Evolutionary conservation across 2,329 filamentous ascomycete species (phyloP), one percentile per base, ranked within the genome.

Genomic region (Verticillium longisporum): DNA sequence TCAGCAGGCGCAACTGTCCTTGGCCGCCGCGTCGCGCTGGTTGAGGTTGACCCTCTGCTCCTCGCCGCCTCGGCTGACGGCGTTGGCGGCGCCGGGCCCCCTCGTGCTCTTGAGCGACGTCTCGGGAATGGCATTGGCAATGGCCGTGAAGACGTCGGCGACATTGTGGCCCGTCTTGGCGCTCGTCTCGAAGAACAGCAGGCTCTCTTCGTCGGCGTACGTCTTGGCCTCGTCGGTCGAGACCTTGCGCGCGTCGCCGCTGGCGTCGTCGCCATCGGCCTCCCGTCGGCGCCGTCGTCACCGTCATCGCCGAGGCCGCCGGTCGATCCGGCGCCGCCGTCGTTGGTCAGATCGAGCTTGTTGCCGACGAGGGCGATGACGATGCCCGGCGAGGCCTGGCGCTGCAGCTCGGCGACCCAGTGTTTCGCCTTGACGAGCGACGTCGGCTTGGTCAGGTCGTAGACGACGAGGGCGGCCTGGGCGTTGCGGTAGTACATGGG

Each of bases 401-500:
- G 88, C 80, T 98, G 94, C 61, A 99, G 85, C 78, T 99, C 94
- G 61, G 94, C 94, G 61, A 99, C 93, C 94, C 94, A 99, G 82
- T 98, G 94, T 79, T 96, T 96, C 59, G 95, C 95, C 80, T 99
- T 98, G 77, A 92, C 87, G 68, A 99, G 88, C 56, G 92, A 97
- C 57, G 92, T 95, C 54, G 93, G 90, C 77, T 98, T 98, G 65
- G 95, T 99, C 70, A 99, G 88, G 74, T 99, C 94, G 85, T 98
- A 99, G 74, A 98, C 94, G 64, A 99, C 94, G 68, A 99, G 90
- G 14, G 95, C 95, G 66, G 93, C 92, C 80, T 98, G 94, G 58
- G 95, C 95, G 75, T 99, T 98, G 77, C 94, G 92, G 82, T 98
- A 98, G 84, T 99, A 99, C 95, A 98, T 98, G 70, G 94, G 95